phyloP scores from a whole-genome alignment of 2,329 filamentous ascomycete species.

The Colletotrichum incanum region DNA sequence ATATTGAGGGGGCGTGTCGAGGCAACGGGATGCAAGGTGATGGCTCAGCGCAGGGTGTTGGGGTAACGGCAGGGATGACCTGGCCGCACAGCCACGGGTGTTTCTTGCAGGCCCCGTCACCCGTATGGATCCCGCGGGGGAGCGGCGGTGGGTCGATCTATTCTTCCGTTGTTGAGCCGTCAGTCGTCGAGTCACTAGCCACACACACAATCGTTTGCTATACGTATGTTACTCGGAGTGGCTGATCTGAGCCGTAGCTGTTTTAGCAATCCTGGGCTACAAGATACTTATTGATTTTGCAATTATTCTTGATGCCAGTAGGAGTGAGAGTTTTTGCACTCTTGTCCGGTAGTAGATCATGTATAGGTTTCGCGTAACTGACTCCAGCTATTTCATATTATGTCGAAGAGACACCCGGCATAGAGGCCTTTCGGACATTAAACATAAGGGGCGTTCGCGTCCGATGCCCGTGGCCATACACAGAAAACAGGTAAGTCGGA shows the following conservation, averaged over 20 bases:
- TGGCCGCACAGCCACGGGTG: slow-evolving; percentile 39
- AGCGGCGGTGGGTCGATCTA: slow-evolving; percentile 32
- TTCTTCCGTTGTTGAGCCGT: slow-evolving; percentile 27
- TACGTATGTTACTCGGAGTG: neutral
- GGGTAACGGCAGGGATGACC: slow-evolving; percentile 34
- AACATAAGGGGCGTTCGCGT: neutral
- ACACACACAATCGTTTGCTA: neutral
- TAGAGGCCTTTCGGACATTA: neutral
- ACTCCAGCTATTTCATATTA: neutral
- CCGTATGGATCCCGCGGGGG: slow-evolving; percentile 38
- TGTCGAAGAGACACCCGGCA: too few relatives aligned
- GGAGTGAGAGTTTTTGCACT: neutral
- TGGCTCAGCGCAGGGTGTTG: slow-evolving; percentile 27
- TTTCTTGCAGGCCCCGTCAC: slow-evolving; percentile 36
- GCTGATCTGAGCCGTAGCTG: neutral
- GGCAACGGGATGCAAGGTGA: slow-evolving; percentile 14
- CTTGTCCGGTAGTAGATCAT: neutral
- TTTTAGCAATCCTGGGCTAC: too few relatives aligned
- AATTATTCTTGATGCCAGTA: neutral
- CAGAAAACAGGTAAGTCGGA: too few relatives aligned
- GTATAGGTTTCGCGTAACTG: neutral
- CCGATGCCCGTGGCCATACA: neutral
- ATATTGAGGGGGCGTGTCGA: slow-evolving; percentile 24
- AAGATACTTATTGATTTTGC: too few relatives aligned
- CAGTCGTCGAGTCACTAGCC: neutral